Percentiles rank a stretch among this genome's conserved stretches.
Evolutionary conservation across 805 yeast species (phyloP).

Genomic region (Candida ponderosae): DNA sequence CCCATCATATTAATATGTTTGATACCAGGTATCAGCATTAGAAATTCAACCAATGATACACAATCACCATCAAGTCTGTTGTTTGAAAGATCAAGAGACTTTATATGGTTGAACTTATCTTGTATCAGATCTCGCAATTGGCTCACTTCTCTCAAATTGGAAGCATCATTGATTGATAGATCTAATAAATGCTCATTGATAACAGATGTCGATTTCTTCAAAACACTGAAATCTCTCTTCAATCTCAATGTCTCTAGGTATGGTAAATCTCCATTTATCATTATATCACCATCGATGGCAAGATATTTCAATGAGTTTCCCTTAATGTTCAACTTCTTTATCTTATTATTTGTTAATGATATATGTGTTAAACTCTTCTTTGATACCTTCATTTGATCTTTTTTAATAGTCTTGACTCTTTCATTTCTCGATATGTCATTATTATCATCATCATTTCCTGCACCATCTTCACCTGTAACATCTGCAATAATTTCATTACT

Average conservation of each 20-base stretch:
- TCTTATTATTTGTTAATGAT: neutral
- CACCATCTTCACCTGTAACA: neutral
- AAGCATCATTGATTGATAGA: neutral
- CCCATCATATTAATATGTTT: neutral
- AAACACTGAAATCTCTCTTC: neutral
- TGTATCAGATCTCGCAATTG: neutral
- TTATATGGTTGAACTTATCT: neutral
- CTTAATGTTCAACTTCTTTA: no score
- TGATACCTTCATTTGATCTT: neutral
- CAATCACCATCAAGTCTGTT: constrained; percentile 2
- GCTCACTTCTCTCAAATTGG: neutral
- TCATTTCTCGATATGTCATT: neutral
- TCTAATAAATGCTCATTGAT: neutral
- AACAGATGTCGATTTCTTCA: neutral
- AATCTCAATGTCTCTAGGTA: neutral
- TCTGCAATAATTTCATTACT: no score
- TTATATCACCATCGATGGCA: neutral
- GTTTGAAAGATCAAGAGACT: constrained; percentile 3
- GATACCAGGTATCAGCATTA: neutral
- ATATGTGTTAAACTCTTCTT: neutral
- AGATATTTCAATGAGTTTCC: no score
- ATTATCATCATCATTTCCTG: neutral
- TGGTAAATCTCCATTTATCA: neutral
- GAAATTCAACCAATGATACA: neutral
- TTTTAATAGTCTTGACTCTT: no score